phyloP scores from a whole-genome alignment of 2,329 filamentous ascomycete genomes.

The Penicillium corylophilum region DNA sequence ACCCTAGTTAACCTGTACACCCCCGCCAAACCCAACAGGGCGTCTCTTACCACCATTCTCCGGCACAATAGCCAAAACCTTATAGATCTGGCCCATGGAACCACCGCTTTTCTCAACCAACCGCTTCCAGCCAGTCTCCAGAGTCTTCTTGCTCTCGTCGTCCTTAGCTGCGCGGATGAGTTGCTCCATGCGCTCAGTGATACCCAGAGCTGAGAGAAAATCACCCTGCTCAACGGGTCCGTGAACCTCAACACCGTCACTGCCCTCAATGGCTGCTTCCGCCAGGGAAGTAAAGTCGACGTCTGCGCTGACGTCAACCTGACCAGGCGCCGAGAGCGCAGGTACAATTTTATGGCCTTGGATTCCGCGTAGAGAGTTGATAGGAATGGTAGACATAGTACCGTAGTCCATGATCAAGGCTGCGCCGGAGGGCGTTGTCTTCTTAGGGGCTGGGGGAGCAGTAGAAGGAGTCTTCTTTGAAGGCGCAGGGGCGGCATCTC shows the following conservation, averaged over 20 bases:
- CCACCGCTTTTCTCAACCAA: conserved; percentile 77
- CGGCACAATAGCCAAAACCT: conserved; percentile 85
- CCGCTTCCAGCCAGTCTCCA: conserved; percentile 75
- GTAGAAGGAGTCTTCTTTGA: conserved; percentile 23
- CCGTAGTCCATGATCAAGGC: conserved; percentile 97
- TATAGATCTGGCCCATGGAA: conserved; percentile 95
- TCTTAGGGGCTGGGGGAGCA: conserved; percentile 47
- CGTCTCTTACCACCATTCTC: conserved; percentile 70
- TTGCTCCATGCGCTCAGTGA: conserved; percentile 71
- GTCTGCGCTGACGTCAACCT: conserved; percentile 86
- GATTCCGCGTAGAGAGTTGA: conserved; percentile 90
- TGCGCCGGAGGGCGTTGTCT: conserved; percentile 69
- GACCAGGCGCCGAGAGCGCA: conserved; percentile 75
- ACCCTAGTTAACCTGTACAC: conserved; percentile 29
- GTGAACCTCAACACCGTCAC: conserved; percentile 82
- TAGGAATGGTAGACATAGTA: conserved; percentile 71
- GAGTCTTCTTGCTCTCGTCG: conserved; percentile 56
- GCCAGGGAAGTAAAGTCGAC: conserved; percentile 89
- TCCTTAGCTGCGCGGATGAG: conserved; percentile 54
- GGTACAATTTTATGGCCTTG: conserved; percentile 71
- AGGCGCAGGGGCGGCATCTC: conserved; percentile 43
- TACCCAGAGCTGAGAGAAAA: conserved; percentile 80
- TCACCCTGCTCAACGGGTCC: conserved; percentile 82
- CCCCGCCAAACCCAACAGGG: conserved; percentile 90
- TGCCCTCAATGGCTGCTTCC: conserved; percentile 74